A percentile compares a stretch with the other conserved stretches of the same genome.
Evolutionary conservation across 2,329 filamentous ascomycete species (phyloP).

Genomic region (Orbilia quercus): DNA sequence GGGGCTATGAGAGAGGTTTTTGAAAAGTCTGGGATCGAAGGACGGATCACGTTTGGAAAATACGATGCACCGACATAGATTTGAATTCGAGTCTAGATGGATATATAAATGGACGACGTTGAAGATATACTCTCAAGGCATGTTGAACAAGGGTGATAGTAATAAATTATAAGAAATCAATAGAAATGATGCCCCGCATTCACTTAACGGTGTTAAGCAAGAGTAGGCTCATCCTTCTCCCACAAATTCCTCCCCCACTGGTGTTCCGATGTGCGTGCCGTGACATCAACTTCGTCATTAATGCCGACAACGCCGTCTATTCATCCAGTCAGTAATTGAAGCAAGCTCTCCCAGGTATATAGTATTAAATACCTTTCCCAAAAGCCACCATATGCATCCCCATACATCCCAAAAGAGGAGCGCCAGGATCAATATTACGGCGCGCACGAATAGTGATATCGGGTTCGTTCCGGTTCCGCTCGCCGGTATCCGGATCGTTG

Average conservation of each 20-base stretch:
- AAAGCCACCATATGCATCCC: constrained; percentile 54
- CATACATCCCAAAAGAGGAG: constrained; percentile 47
- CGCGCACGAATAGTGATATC: constrained; percentile 42
- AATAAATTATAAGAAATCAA: no score
- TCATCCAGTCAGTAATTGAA: neutral
- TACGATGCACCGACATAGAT: constrained; percentile 47
- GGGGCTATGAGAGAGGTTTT: constrained; percentile 37
- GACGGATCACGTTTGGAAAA: constrained; percentile 42
- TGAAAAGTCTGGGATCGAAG: constrained; percentile 44
- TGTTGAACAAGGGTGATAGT: no score
- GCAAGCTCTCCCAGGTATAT: neutral
- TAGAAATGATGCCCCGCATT: no score
- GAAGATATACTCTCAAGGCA: no score
- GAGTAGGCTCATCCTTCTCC: constrained; percentile 26
- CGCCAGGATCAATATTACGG: constrained; percentile 47
- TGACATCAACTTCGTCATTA: constrained; percentile 34
- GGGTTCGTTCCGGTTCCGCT: constrained; percentile 49
- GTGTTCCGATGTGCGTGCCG: constrained; percentile 33
- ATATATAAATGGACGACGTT: no score
- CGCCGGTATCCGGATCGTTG: constrained; percentile 52
- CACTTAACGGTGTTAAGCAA: no score
- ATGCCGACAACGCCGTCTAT: constrained; percentile 35
- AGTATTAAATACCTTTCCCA: constrained; percentile 21
- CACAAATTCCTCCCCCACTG: constrained; percentile 48
- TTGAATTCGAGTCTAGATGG: no score